These are phyloP conservation scores for Plasmodium gonderi DNA, from an alignment of 169 alveolate genomes.

Conservation along the genomic window DNA sequence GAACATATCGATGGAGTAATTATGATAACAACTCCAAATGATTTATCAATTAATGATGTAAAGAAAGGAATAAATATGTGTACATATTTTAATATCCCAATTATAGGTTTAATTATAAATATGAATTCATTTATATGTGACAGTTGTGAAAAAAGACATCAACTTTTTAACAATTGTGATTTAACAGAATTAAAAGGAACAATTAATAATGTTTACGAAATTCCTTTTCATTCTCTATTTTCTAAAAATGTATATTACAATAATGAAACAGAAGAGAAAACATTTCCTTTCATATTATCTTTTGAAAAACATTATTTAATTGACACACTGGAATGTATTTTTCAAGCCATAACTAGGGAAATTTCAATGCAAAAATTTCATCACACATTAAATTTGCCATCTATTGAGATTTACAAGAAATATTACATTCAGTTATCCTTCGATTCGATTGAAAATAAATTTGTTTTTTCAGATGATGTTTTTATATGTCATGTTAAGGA, in stretches of 20 bases:
- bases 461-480: slow-evolving; percentile 74
- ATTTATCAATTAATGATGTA: slow-evolving; percentile 93
- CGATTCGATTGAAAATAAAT: slow-evolving; percentile 68
- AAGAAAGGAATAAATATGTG: slow-evolving; percentile 96
- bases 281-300: slow-evolving; percentile 88
- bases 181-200: slow-evolving; percentile 81
- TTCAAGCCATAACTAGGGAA: slow-evolving; percentile 81
- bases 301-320: slow-evolving; percentile 85
- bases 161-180: slow-evolving; percentile 90
- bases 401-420: slow-evolving; percentile 49
- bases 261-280: slow-evolving; percentile 77
- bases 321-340: slow-evolving; percentile 78
- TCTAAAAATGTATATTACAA: slow-evolving; percentile 80
- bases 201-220: slow-evolving; percentile 88
- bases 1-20: slow-evolving; percentile 89
- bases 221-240: slow-evolving; percentile 85
- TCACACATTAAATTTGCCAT: slow-evolving; percentile 61
- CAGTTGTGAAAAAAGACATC: slow-evolving; percentile 89
- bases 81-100: slow-evolving; percentile 92
- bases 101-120: slow-evolving; percentile 94
- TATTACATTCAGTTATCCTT: slow-evolving; percentile 38
- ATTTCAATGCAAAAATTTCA: slow-evolving; percentile 66
- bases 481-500: slow-evolving; percentile 71
- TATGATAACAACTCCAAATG: slow-evolving; percentile 92
- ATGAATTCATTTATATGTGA: slow-evolving; percentile 95